These are phyloP conservation scores for Polytrichum formosum DNA, from an alignment of 225 moss, liverwort and hornwort species.

Conservation along the genomic window DNA sequence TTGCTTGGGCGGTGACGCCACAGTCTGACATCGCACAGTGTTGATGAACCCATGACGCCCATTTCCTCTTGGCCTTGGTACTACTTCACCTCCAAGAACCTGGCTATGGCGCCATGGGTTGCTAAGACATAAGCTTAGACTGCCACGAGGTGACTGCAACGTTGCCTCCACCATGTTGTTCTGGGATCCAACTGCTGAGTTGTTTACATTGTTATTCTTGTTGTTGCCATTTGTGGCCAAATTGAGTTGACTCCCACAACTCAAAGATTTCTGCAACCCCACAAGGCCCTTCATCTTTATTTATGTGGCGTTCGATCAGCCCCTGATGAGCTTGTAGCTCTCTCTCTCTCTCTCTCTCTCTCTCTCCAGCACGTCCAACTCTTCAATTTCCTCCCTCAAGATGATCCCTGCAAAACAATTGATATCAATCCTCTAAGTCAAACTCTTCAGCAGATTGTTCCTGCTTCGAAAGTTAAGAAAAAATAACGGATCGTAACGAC, in stretches of 20 bases:
- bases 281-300: conserved; percentile 25
- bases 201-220: not conserved
- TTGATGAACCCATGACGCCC: conserved; percentile 10
- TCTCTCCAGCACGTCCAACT: too few relatives aligned
- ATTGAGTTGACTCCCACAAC: conserved; percentile 4
- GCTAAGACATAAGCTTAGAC: conserved; percentile 4
- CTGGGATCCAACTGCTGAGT: not conserved
- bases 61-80: conserved; percentile 4
- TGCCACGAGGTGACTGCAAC: conserved; percentile 1
- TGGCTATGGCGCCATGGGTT: conserved; percentile 15
- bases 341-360: too few relatives aligned
- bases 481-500: too few relatives aligned
- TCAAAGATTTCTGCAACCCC: conserved; percentile 18
- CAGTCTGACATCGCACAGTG: conserved; percentile 54
- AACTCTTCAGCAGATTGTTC: too few relatives aligned
- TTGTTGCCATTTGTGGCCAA: conserved; percentile 1
- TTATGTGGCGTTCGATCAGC: too few relatives aligned
- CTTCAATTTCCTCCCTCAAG: too few relatives aligned
- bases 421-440: too few relatives aligned
- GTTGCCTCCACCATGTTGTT: not conserved
- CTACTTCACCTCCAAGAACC: conserved; percentile 4
- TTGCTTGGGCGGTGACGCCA: conserved; percentile 67
- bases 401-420: too few relatives aligned
- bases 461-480: too few relatives aligned
- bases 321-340: too few relatives aligned